Evolutionary conservation across 2,329 filamentous ascomycete species (phyloP).

Genomic region (Beauveria caledonica): DNA sequence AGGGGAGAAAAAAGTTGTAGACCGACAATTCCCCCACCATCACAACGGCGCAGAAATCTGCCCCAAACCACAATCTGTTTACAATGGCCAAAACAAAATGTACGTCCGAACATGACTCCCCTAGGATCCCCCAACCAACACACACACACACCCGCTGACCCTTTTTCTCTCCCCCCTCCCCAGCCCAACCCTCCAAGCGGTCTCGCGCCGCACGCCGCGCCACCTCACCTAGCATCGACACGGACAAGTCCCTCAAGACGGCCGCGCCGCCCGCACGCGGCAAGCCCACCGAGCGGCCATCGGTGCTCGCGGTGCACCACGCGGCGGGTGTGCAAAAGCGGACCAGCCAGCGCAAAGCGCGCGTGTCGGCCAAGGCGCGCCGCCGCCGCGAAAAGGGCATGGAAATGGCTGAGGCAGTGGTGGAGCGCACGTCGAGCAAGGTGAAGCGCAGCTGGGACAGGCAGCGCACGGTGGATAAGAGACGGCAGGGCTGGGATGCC

Average conservation of each 20-base stretch:
- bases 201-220: constrained; percentile 69
- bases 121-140: too few species aligned
- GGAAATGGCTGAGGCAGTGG: constrained; percentile 51
- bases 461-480: constrained; percentile 37
- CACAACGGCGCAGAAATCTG: neutral
- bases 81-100: constrained; percentile 27
- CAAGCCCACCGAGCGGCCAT: constrained; percentile 38
- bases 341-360: constrained; percentile 45
- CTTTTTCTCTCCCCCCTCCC: neutral
- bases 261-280: constrained; percentile 40
- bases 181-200: constrained; percentile 53
- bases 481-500: constrained; percentile 50
- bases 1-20: neutral
- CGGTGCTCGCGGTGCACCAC: constrained; percentile 62
- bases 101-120: constrained; percentile 9
- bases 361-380: constrained; percentile 46
- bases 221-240: constrained; percentile 60
- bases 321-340: constrained; percentile 62
- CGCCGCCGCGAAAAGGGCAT: constrained; percentile 48
- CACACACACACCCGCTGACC: neutral
- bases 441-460: constrained; percentile 45
- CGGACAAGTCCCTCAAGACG: constrained; percentile 62
- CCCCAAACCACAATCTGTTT: neutral
- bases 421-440: constrained; percentile 50
- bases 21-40: constrained; percentile 8